Conservation (phyloP, 306 rosid species). For the Inga leiocalycina region DNA sequence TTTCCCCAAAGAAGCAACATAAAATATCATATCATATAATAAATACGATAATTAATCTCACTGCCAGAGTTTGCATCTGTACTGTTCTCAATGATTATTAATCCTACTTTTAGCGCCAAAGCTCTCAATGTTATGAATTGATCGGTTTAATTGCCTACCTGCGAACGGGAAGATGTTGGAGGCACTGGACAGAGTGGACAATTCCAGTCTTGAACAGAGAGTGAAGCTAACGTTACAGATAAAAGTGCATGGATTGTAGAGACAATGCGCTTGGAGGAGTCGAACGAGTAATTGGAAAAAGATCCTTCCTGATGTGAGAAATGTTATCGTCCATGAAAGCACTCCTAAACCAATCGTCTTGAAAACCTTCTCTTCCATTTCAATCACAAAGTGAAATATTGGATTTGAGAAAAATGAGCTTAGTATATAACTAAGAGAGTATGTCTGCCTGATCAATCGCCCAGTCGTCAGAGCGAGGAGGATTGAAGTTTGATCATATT, state of each 20-base stretch:
- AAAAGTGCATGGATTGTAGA: neutral
- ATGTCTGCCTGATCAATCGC: too few species aligned
- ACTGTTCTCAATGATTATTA: neutral
- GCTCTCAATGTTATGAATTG: neutral
- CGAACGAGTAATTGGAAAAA: neutral
- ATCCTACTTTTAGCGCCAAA: neutral
- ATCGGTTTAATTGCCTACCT: neutral
- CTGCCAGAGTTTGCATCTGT: constrained; percentile 66
- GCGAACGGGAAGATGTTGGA: neutral
- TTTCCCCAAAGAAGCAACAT: constrained; percentile 69
- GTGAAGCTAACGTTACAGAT: neutral
- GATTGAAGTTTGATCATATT: neutral
- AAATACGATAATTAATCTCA: constrained; percentile 60
- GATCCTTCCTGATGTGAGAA: neutral
- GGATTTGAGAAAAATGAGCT: neutral
- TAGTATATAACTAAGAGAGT: too few species aligned
- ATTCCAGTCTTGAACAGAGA: neutral
- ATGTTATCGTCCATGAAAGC: neutral
- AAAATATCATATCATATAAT: constrained; percentile 59
- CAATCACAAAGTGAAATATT: neutral
- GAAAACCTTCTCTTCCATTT: neutral
- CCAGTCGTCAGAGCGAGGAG: neutral
- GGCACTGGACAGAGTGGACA: neutral
- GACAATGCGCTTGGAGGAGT: neutral
- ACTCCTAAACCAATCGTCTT: neutral